Base-by-base conservation (phyloP, 2,329 filamentous ascomycete genomes). In the Cladosporium sphaerospermum region DNA sequence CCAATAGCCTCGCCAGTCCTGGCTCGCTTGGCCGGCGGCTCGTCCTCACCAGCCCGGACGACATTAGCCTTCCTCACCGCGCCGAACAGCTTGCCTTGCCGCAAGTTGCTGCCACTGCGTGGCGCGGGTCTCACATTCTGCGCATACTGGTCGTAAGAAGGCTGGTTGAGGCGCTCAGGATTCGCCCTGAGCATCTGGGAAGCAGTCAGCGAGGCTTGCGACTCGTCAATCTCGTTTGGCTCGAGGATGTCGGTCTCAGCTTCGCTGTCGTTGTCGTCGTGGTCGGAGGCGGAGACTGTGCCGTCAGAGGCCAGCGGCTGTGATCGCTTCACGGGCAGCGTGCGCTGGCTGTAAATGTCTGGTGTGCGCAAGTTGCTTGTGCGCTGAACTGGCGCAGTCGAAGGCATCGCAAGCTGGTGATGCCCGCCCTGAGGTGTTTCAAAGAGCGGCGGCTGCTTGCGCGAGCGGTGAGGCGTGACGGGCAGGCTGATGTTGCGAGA, bases 401-500 rank as follows among this genome's bases (percentile, higher is more conserved):
- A 78, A 75, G 62, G 62, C n/a, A 64, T 54, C 13, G 61, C 61
- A 9, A 58, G 40, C 9, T 58, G 54, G 16, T 60, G 54, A 14
- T 58, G 56, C 10, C 61, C 61, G 46, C 56, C 56, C 14, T 57
- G 56, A 2, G 64, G 63, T 5, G 65, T 67, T 28, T 60, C 53
- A 42, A 61, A 63, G 11, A 56, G 36, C 0, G 85, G 82, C 45
- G 85, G 82, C 46, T 46, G 80, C 39, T 59, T 64, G 45, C 59
- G 78, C 41, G 75, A 69, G 11, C 81, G 78, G 41, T 75, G 73
- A 9, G 89, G 89, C 2, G 89, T 95, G 5, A 83, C 83, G 7
- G 89, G 89, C 4, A 96, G 75, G 1, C 90, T 93, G 31, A 84
- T 82, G 54, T 85, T 88, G 60, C 89, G 83, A 14, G 79, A 81